Evolutionary conservation across 805 yeast genomes (phyloP), one percentile per base, ranked within the genome.

Genomic region (Isabelozyma pseudorhagii): DNA sequence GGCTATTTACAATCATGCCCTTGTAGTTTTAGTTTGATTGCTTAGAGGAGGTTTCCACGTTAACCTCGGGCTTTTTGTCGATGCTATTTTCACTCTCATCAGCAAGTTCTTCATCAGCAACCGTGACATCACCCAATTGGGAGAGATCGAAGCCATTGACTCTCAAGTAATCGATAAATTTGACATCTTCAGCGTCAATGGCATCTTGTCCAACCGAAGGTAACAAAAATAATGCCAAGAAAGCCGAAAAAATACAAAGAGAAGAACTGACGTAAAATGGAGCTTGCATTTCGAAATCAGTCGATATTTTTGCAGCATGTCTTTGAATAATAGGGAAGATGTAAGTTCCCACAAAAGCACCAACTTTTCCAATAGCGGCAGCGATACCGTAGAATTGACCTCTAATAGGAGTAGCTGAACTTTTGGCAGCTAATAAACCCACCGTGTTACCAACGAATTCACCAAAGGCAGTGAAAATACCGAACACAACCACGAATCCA

Each of bases 381-480:
- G 93, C 91, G 54, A 88, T 74, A 59, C 92, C 91, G 63, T 89
- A 89, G 70, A 85, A 87, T 58, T 87, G 87, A 49, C 96, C 96
- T 71, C 96, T 83, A 47, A 89, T 78, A 18, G 96, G 84, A 8
- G 97, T 85, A 42, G 97, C 87, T 44, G 85, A 79, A 6, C 96
- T 86, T 70, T 91, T 91, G 40, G 96, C 80, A 17, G 96, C 96
- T 54, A 92, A 75, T 49, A 88, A 71, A 57, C 97, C 97, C 66
- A 88, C 86, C 69, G 88, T 89, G 69, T 91, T 89, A 72, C 97
- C 98, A 11, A 96, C 92, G 68, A 92, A 87, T 69, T 93, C 97
- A 61, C 97, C 97, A 45, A 89, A 76, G 6, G 96, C 77, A 66
- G 83, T 74, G 68, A 90, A 93, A 55, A 93, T 83, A 72, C 97